phyloP scores from a whole-genome alignment of 345 rosid genomes.

The Psidium guajava region DNA sequence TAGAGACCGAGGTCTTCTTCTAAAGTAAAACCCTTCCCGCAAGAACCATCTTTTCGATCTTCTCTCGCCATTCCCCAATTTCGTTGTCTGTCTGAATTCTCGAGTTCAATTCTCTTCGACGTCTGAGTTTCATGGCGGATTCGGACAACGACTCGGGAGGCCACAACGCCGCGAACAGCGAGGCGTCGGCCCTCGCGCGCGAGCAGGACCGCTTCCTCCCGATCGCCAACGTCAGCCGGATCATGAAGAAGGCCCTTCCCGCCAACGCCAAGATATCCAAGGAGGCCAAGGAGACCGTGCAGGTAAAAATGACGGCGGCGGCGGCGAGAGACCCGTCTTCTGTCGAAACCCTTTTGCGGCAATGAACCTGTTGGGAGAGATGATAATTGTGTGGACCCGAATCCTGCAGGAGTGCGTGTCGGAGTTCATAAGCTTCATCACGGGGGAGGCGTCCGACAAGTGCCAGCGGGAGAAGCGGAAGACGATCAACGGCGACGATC shows the following conservation, averaged over 20 bases:
- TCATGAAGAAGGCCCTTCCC: constrained; percentile 50
- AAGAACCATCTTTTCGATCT: not conserved
- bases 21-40: not conserved
- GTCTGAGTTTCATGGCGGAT: constrained; percentile 24
- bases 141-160: constrained; percentile 48
- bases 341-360: not conserved
- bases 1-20: not conserved
- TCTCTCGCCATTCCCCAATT: not conserved
- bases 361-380: not conserved
- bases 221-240: constrained; percentile 52
- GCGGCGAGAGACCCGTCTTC: not conserved
- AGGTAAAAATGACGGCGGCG: not conserved
- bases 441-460: constrained; percentile 57
- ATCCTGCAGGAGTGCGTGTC: constrained; percentile 40
- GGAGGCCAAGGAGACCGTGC: constrained; percentile 55
- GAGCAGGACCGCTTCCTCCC: constrained; percentile 51
- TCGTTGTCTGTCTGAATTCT: not conserved
- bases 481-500: constrained; percentile 65
- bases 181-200: constrained; percentile 8
- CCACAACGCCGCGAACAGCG: constrained; percentile 11
- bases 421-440: constrained; percentile 54
- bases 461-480: constrained; percentile 55
- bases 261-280: constrained; percentile 56
- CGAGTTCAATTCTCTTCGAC: not conserved
- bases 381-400: not conserved